A percentile compares a stretch with the other conserved stretches of the same genome.
Evolutionary conservation across 2,329 filamentous ascomycete genomes (phyloP).

Genomic region (Didymella sp.): DNA sequence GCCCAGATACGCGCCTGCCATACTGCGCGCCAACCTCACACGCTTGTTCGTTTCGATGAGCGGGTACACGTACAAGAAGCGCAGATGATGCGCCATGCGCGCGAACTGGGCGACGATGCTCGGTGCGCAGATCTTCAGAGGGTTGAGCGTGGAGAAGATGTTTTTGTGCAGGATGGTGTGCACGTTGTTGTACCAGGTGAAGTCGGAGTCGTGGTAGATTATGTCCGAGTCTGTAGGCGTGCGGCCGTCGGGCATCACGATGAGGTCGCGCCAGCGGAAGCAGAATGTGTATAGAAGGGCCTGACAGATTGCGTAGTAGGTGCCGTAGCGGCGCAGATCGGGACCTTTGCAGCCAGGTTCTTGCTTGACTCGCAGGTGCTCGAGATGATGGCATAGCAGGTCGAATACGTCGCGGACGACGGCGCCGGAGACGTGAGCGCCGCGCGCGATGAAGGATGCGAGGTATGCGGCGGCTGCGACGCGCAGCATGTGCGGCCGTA

Average conservation of each 20-base stretch:
- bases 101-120: constrained; percentile 92
- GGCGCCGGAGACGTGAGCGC: constrained; percentile 76
- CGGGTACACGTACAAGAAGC: constrained; percentile 87
- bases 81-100: constrained; percentile 81
- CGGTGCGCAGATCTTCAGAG: constrained; percentile 91
- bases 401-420: constrained; percentile 84
- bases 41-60: constrained; percentile 93
- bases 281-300: constrained; percentile 94
- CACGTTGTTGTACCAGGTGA: constrained; percentile 77
- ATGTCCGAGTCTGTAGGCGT: constrained; percentile 53
- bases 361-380: constrained; percentile 74
- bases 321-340: constrained; percentile 80
- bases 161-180: constrained; percentile 77
- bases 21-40: constrained; percentile 76
- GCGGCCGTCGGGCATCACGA: constrained; percentile 61
- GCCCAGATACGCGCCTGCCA: constrained; percentile 60
- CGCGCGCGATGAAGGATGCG: constrained; percentile 91
- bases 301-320: constrained; percentile 89
- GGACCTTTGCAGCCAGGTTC: constrained; percentile 80
- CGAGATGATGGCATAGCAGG: constrained; percentile 78
- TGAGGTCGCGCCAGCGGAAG: constrained; percentile 94
- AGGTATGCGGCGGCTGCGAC: constrained; percentile 91
- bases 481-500: constrained; percentile 70
- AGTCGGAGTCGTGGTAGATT: constrained; percentile 73
- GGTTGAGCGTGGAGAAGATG: constrained; percentile 89